Conservation (phyloP, 768 basidiomycete genomes). For the Lactifluus subvellereus region DNA sequence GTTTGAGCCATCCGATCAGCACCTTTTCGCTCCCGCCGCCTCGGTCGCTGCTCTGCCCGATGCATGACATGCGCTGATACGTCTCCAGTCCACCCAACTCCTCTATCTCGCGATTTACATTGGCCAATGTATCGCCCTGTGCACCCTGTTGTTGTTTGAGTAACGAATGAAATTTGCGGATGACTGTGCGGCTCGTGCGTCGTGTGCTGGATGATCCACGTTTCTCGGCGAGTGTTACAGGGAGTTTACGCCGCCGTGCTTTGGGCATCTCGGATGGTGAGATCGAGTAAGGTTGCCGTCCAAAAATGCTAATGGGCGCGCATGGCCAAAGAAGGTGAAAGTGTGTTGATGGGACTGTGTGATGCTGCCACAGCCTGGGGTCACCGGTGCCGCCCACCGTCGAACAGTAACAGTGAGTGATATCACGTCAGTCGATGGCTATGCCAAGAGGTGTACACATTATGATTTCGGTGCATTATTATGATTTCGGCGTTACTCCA, state of each 20-base stretch:
- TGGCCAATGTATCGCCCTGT: constrained; percentile 38
- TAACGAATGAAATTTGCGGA: constrained; percentile 75
- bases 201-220: constrained; percentile 44
- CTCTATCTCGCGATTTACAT: constrained; percentile 58
- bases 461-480: not conserved
- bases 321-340: not conserved
- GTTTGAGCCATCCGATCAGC: constrained; percentile 68
- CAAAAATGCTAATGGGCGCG: no score
- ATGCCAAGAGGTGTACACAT: not conserved
- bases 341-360: no score
- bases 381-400: not conserved
- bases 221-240: constrained; percentile 34
- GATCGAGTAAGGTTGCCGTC: not conserved
- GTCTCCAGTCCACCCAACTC: constrained; percentile 69
- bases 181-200: constrained; percentile 61
- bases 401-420: not conserved
- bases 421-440: not conserved
- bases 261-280: constrained; percentile 35
- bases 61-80: constrained; percentile 78
- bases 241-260: constrained; percentile 40
- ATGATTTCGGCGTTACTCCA: not conserved
- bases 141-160: constrained; percentile 64
- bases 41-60: constrained; percentile 74
- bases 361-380: no score
- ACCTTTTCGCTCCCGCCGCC: constrained; percentile 88